phyloP scores from a whole-genome alignment of 2,329 filamentous ascomycete genomes.

The Scytalidium lignicola region DNA sequence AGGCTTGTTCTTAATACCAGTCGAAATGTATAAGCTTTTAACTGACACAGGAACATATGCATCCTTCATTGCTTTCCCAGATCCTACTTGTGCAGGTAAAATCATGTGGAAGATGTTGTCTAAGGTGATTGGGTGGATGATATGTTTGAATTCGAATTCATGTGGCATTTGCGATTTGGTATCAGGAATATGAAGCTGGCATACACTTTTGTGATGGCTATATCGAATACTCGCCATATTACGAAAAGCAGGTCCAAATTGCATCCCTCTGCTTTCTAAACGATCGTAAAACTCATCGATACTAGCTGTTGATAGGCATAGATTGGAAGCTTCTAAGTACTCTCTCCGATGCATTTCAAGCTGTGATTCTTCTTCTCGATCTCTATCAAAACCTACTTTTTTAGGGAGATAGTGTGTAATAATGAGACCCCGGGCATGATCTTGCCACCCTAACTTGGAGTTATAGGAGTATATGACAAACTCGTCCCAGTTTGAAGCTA shows the following conservation, averaged over 20 bases:
- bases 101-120: slow-evolving; percentile 38
- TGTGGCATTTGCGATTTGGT: slow-evolving; percentile 39
- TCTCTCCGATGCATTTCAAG: background rate
- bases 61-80: slow-evolving; percentile 14
- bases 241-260: slow-evolving; percentile 11
- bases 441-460: background rate
- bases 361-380: background rate
- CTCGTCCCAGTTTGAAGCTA: slow-evolving; percentile 43
- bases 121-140: slow-evolving; percentile 39
- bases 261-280: slow-evolving; percentile 4
- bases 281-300: slow-evolving; percentile 27
- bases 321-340: slow-evolving; percentile 18
- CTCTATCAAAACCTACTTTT: background rate
- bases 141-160: slow-evolving; percentile 34
- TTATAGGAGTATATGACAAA: slow-evolving; percentile 29
- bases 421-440: background rate
- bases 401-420: background rate
- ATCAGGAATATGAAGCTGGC: slow-evolving; percentile 25
- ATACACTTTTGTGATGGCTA: background rate
- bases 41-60: slow-evolving; percentile 5
- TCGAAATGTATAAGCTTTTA: slow-evolving; percentile 5
- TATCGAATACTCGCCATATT: slow-evolving; percentile 26
- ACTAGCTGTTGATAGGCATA: slow-evolving; percentile 17
- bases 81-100: background rate
- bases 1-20: slow-evolving; percentile 1